Percentiles rank a stretch among this genome's conserved stretches.
Evolutionary conservation across 1,284 basidiomycete genomes (phyloP).

Genomic region (Papiliotrema fonsecae): DNA sequence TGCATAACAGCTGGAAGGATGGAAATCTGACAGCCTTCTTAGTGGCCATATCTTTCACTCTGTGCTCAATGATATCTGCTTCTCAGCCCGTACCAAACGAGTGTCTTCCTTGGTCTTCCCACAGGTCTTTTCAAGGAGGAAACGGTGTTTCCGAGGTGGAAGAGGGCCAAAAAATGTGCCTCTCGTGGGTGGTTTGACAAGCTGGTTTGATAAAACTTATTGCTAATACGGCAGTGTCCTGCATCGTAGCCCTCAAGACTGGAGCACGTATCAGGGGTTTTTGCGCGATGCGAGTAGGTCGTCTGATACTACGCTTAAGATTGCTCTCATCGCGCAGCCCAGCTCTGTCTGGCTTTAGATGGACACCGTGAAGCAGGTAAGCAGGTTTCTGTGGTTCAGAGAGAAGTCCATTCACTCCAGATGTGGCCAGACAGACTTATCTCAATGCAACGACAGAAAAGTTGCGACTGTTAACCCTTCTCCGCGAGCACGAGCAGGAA

Average conservation of each 20-base stretch:
- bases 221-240: slow-evolving; percentile 26
- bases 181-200: slow-evolving; percentile 3
- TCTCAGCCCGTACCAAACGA: slow-evolving; percentile 32
- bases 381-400: not conserved
- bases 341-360: slow-evolving; percentile 35
- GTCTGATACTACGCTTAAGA: too few species aligned
- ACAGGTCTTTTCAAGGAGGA: not conserved
- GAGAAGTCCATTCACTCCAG: slow-evolving; percentile 9
- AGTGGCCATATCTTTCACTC: slow-evolving; percentile 45
- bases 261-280: slow-evolving; percentile 44
- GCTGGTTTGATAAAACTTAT: slow-evolving; percentile 17
- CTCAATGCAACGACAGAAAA: slow-evolving; percentile 32
- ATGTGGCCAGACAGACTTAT: slow-evolving; percentile 26
- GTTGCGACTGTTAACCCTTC: slow-evolving; percentile 20
- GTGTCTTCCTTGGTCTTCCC: slow-evolving; percentile 29
- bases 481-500: slow-evolving; percentile 6
- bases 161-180: slow-evolving; percentile 3
- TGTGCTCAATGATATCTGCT: slow-evolving; percentile 43
- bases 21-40: not conserved
- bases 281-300: slow-evolving; percentile 42
- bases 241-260: slow-evolving; percentile 47
- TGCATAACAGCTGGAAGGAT: not conserved
- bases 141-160: slow-evolving; percentile 3
- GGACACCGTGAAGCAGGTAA: slow-evolving; percentile 26
- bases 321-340: slow-evolving; percentile 17